phyloP scores from a whole-genome alignment of 2,329 filamentous ascomycete genomes.

The Botryosphaeria agaves region DNA sequence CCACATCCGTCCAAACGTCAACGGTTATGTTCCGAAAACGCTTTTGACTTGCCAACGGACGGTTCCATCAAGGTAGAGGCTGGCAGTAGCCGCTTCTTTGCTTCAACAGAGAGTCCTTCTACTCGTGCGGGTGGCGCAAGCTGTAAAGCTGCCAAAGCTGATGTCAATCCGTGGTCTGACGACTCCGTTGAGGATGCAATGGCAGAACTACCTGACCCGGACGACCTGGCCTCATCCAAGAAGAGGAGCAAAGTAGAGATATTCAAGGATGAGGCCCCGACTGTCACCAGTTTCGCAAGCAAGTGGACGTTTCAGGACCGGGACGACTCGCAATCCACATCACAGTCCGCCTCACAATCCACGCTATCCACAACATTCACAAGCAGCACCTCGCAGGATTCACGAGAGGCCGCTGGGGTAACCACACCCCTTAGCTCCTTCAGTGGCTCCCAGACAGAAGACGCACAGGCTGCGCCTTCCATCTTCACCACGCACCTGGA shows the following conservation, averaged over 20 bases:
- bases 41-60: conserved; percentile 11
- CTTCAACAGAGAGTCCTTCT: conserved; percentile 20
- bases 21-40: conserved; percentile 25
- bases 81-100: conserved; percentile 29
- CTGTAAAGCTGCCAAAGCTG: conserved; percentile 14
- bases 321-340: conserved; percentile 9
- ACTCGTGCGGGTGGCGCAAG: conserved; percentile 14
- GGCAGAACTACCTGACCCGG: conserved; percentile 15
- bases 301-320: no score
- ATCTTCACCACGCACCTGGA: conserved; percentile 12
- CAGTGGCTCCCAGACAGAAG: conserved; percentile 7
- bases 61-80: conserved; percentile 10
- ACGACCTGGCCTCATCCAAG: conserved; percentile 4
- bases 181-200: conserved; percentile 28
- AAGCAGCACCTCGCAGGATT: conserved; percentile 2
- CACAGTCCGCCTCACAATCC: background rate
- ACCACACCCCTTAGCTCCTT: conserved; percentile 15
- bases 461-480: conserved; percentile 8
- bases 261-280: conserved; percentile 4
- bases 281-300: conserved; percentile 6
- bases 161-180: conserved; percentile 30
- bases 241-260: conserved; percentile 4
- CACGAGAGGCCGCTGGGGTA: conserved; percentile 6
- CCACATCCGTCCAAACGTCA: conserved; percentile 22
- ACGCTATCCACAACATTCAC: conserved; percentile 2